These are phyloP conservation scores for Heterobasidion parviporum DNA, from an alignment of 1,284 basidiomycete genomes.

Conservation along the genomic window DNA sequence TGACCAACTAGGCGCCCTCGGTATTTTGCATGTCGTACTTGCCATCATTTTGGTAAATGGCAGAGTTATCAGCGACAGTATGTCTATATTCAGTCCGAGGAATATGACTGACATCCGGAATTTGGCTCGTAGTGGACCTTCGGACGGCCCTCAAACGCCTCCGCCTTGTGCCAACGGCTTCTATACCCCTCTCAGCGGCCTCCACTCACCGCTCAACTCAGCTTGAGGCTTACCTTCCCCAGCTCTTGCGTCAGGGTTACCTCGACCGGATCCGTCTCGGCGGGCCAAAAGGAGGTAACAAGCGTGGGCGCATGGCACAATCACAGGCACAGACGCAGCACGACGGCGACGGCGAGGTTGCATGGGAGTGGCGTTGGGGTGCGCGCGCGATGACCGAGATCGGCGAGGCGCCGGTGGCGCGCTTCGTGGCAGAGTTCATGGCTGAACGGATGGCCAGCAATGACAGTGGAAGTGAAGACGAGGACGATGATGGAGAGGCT, in stretches of 20 bases:
- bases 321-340: conserved; percentile 26
- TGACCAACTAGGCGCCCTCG: conserved; percentile 56
- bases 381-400: conserved; percentile 64
- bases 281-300: conserved; percentile 29
- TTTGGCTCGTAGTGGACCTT: conserved; percentile 38
- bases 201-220: conserved; percentile 38
- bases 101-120: background rate
- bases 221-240: conserved; percentile 49
- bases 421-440: conserved; percentile 73
- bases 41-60: conserved; percentile 67
- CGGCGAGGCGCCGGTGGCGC: conserved; percentile 55
- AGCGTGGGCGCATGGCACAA: conserved; percentile 39
- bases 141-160: conserved; percentile 54
- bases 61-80: conserved; percentile 57
- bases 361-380: conserved; percentile 76
- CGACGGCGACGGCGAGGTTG: conserved; percentile 40
- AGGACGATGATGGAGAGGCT: conserved; percentile 26
- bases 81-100: conserved; percentile 14
- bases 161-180: conserved; percentile 35
- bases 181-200: conserved; percentile 39
- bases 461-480: conserved; percentile 5
- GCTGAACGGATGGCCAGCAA: conserved; percentile 29
- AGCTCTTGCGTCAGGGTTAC: conserved; percentile 57
- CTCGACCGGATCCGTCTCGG: conserved; percentile 52
- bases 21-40: conserved; percentile 63